These are phyloP conservation scores for Apocynum venetum DNA, from an alignment of 257 asterid genomes.

Conservation along the genomic window DNA sequence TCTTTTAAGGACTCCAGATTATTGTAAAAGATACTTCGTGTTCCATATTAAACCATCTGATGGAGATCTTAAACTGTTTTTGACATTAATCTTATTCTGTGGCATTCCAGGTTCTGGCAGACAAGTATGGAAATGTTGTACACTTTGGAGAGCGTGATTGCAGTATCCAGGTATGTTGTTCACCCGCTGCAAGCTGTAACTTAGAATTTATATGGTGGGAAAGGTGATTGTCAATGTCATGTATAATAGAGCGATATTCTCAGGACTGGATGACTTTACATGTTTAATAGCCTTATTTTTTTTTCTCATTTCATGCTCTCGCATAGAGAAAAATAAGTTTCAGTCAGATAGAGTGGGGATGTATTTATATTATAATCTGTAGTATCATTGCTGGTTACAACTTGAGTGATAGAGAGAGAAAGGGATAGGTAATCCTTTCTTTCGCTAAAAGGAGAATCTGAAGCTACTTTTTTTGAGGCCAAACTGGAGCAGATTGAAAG, in stretches of 20 bases:
- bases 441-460: background rate
- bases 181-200: background rate
- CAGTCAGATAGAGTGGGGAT: background rate
- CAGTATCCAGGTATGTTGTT: constrained; percentile 74
- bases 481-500: background rate
- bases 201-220: background rate
- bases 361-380: background rate
- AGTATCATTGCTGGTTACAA: background rate
- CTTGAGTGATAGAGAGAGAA: background rate
- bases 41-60: background rate
- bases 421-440: background rate
- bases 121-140: constrained; percentile 80
- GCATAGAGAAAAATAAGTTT: too few species aligned
- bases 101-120: constrained; percentile 77
- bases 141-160: constrained; percentile 99
- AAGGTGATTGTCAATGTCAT: background rate
- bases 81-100: background rate
- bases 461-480: background rate
- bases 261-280: background rate
- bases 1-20: background rate
- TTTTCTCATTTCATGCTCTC: background rate
- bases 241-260: background rate
- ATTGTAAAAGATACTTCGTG: background rate
- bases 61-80: background rate
- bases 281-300: background rate